A percentile compares a stretch with the other conserved stretches of the same genome.
Evolutionary conservation across 371 early-diverging fungal species (phyloP).

Genomic region (Mucor plumbeus): DNA sequence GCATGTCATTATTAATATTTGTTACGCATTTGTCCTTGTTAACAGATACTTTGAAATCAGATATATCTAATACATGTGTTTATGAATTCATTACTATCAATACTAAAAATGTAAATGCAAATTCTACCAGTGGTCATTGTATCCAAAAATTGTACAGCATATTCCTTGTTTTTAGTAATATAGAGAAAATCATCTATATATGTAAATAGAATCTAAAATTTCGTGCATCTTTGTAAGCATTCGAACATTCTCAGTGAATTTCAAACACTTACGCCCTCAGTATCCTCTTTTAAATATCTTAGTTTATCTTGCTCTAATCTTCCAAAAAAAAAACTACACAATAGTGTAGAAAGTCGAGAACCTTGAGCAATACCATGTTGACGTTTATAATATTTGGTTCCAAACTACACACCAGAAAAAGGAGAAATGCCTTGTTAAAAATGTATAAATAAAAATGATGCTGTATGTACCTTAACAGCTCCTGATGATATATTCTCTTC

Average conservation of each 20-base stretch:
- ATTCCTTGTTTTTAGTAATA: constrained; percentile 49
- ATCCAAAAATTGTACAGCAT: constrained; percentile 40
- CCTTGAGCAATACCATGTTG: constrained; percentile 89
- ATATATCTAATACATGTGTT: constrained; percentile 55
- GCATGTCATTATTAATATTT: constrained; percentile 21
- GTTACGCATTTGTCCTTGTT: constrained; percentile 43
- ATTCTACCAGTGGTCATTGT: constrained; percentile 60
- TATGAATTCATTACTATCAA: background rate
- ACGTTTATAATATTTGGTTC: constrained; percentile 65
- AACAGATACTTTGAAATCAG: constrained; percentile 45
- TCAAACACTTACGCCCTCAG: constrained; percentile 24
- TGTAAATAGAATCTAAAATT: constrained; percentile 65
- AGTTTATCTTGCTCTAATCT: constrained; percentile 62
- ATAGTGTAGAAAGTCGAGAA: constrained; percentile 78
- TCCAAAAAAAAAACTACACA: constrained; percentile 84
- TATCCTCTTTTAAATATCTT: constrained; percentile 23
- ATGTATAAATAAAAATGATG: too few relatives aligned
- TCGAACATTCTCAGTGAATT: background rate
- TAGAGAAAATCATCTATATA: constrained; percentile 87
- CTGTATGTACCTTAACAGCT: constrained; percentile 60
- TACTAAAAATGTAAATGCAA: constrained; percentile 15
- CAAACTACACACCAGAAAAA: constrained; percentile 35
- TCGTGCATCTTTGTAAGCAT: background rate
- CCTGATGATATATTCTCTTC: constrained; percentile 55
- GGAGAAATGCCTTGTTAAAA: background rate